Base-by-base conservation (phyloP, 768 basidiomycete species). In the Sarcomyxa edulis region DNA sequence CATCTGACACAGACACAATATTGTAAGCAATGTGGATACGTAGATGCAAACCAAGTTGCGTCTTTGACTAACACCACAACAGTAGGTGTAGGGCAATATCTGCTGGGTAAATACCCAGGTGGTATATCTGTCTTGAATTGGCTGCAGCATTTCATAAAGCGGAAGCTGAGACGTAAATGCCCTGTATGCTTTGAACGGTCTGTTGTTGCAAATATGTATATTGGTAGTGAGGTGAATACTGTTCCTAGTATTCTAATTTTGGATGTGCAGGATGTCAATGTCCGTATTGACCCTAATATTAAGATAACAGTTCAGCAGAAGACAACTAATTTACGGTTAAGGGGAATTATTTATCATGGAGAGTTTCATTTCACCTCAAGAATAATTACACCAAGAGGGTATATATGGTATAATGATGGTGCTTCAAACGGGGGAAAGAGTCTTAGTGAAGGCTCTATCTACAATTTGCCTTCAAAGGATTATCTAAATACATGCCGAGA, bases 341-440 rank as follows among this genome's bases (percentile, higher is more conserved):
- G 19, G 33, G 43, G 43, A 19, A 27, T 45, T 22, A 21, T 45
- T 2, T 43, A 34, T 18, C 30, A 32, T 43, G 32, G 33, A 8
- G 25, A 41, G 12, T 33, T n/a, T 24, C 43, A 45, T 36, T 45
- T 27, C 35, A 42, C 32, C 15, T 25, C 9, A 35, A 11, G 29
- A 4, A 29, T 44, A 14, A 9, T 29, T 21, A 15, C 19, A 8
- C 5, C 7, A 12, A 24, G n/a, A 5, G 21, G 30, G 7, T 11
- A 25, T 7, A 23, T 41, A 11, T 44, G 42, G 42, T 44, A 18
- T 32, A n/a, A n/a, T n/a, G n/a, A n/a, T n/a, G n/a, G n/a, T n/a
- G n/a, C n/a, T n/a, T n/a, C n/a, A n/a, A n/a, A n/a, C n/a, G n/a
- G n/a, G n/a, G n/a, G n/a, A n/a, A n/a, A n/a, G n/a, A n/a, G n/a